A percentile compares a stretch with the other conserved stretches of the same genome.
phyloP scores from a whole-genome alignment of 495 filamentous ascomycete species.

The Podospora bellae-mahoneyi region DNA sequence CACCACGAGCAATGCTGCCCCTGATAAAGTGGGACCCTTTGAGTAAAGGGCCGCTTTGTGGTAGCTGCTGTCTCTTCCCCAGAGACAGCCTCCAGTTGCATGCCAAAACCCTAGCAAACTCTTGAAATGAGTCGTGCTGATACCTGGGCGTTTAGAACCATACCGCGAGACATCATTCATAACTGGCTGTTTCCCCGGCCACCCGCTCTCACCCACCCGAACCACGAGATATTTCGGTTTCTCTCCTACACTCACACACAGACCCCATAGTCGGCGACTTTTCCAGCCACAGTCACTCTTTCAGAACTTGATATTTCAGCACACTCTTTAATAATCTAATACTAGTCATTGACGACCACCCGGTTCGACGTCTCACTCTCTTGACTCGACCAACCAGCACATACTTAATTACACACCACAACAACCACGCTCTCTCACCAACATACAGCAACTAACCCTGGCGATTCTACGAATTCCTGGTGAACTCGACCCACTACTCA shows the following conservation, averaged over 20 bases:
- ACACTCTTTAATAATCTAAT: conserved; percentile 56
- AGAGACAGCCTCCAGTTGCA: neutral
- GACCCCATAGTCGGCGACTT: conserved; percentile 26
- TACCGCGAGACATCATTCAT: conserved; percentile 32
- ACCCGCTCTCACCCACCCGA: conserved; percentile 28
- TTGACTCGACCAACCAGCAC: conserved; percentile 38
- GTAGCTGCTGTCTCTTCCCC: conserved; percentile 3
- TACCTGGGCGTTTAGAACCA: conserved; percentile 24
- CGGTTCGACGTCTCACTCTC: conserved; percentile 44
- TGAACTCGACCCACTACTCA: conserved; percentile 42
- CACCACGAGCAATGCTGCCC: conserved; percentile 19
- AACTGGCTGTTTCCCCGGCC: conserved; percentile 42
- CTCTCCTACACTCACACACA: conserved; percentile 24
- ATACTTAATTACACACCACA: conserved; percentile 24
- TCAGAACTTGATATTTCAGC: conserved; percentile 44
- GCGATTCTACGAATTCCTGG: conserved; percentile 40
- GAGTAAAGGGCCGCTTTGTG: conserved; percentile 25
- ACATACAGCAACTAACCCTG: neutral
- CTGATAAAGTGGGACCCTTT: conserved; percentile 31
- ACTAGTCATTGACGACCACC: conserved; percentile 34
- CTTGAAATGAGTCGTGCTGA: conserved; percentile 26
- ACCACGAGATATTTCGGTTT: conserved; percentile 35
- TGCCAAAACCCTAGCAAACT: conserved; percentile 10
- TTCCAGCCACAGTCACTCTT: conserved; percentile 51
- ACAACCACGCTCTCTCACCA: conserved; percentile 11